Evolutionary conservation across 2,329 filamentous ascomycete species (phyloP), one percentile per base, ranked within the genome.

Genomic region (Alternaria sp.): DNA sequence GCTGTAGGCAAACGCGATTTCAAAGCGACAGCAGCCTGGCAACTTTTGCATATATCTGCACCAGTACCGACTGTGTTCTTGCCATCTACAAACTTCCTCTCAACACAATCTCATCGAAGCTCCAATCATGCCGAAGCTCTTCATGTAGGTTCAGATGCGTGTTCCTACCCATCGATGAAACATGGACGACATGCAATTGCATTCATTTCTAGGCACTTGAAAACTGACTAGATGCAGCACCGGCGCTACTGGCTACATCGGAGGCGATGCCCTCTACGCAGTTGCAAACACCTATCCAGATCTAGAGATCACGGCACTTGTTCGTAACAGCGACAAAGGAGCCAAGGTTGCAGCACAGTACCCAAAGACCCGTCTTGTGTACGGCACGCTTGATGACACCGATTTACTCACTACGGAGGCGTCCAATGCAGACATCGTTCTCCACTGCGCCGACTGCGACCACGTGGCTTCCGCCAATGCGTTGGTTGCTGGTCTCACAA

Each of bases 241-340:
- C 10, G 76, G 76, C 6, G 74, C 70, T 2, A 78, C 76, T 13
- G 76, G 76, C 56, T 78, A 78, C 57, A 74, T 78, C 25, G 74
- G 76, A 32, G 76, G 76, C 25, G 75, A 77, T 36, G 68, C 63
- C 43, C 67, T 77, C 30, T 73, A 74, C 46, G 64, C 66, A 19
- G 78, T 86, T 23, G 70, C 80, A 45, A 76, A 81, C 50, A 77
- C 81, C 9, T 82, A 85, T 58, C 84, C 84, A 4, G 83, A 86
- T 30, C 84, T 83, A 49, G 79, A 83, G 36, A 81, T 84, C 63
- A 84, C 83, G 4, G 81, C 79, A n/a, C 75, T 86, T 4, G 84
- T 86, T 1, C 81, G 85, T 21, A 83, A 83, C 69, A 81, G 79
- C 49, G 83, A 83, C 65, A 84, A 83, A 70, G 84, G 82, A 28